phyloP scores from a whole-genome alignment of 1,284 basidiomycete genomes.

The Puccinia coronata region DNA sequence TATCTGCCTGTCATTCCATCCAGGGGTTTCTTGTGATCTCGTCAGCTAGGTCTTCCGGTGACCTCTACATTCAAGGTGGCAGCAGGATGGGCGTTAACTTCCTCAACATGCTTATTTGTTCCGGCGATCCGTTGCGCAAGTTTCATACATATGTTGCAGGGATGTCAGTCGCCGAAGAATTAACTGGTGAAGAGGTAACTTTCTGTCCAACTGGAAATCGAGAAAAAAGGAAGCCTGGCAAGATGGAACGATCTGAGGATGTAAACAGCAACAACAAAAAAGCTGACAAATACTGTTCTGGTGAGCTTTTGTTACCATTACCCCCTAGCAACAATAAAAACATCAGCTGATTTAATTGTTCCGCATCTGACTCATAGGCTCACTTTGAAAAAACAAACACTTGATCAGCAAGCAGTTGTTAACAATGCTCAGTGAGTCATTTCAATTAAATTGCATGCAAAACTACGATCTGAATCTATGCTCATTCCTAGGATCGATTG shows the following conservation, averaged over 20 bases:
- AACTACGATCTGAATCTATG: neutral
- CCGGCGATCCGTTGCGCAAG: neutral
- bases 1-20: neutral
- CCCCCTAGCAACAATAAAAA: neutral
- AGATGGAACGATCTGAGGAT: neutral
- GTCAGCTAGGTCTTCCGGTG: neutral
- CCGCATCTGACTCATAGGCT: neutral
- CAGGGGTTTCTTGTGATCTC: neutral
- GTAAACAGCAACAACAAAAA: neutral
- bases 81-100: neutral
- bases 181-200: neutral
- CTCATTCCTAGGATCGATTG: neutral
- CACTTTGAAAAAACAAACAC: neutral
- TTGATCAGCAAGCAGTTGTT: neutral
- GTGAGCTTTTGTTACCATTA: neutral
- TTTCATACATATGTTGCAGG: conserved; percentile 20
- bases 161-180: neutral
- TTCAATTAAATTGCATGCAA: neutral
- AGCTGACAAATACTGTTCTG: neutral
- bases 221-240: neutral
- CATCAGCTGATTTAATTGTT: neutral
- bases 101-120: neutral
- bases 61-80: neutral
- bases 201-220: neutral
- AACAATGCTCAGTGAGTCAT: neutral